These are phyloP conservation scores for Panus rudis DNA, from an alignment of 768 basidiomycete genomes.

Conservation along the genomic window DNA sequence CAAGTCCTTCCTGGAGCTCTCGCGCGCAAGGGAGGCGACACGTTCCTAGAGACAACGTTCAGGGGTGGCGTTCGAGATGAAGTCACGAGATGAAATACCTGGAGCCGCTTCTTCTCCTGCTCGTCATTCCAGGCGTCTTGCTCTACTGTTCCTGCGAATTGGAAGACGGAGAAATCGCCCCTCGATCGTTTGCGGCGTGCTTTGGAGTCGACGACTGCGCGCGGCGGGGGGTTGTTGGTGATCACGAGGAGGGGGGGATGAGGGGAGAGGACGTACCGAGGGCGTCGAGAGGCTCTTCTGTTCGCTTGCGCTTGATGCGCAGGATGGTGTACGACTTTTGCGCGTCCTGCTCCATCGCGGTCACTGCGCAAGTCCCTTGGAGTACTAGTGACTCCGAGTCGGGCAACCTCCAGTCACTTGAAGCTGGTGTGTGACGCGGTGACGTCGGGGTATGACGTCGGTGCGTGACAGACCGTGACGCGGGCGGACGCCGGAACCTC, in stretches of 20 bases:
- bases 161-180: conserved; percentile 53
- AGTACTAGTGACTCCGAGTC: no score
- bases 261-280: conserved; percentile 49
- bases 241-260: conserved; percentile 13
- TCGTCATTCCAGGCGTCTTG: conserved; percentile 60
- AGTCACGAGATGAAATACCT: conserved; percentile 36
- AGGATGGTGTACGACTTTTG: conserved; percentile 58
- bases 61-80: neutral
- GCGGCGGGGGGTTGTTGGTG: conserved; percentile 2
- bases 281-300: conserved; percentile 77
- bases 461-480: no score
- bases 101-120: conserved; percentile 46
- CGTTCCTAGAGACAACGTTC: conserved; percentile 14
- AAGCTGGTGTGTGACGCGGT: no score
- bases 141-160: conserved; percentile 78
- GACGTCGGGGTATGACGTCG: no score
- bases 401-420: no score
- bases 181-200: conserved; percentile 57
- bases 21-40: conserved; percentile 13
- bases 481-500: no score
- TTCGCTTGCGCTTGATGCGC: conserved; percentile 77
- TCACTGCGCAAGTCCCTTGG: no score
- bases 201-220: conserved; percentile 55
- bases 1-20: neutral
- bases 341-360: no score